Evolutionary conservation across 805 yeast species (phyloP).

Genomic region (Pichia rugopelliculosa): DNA sequence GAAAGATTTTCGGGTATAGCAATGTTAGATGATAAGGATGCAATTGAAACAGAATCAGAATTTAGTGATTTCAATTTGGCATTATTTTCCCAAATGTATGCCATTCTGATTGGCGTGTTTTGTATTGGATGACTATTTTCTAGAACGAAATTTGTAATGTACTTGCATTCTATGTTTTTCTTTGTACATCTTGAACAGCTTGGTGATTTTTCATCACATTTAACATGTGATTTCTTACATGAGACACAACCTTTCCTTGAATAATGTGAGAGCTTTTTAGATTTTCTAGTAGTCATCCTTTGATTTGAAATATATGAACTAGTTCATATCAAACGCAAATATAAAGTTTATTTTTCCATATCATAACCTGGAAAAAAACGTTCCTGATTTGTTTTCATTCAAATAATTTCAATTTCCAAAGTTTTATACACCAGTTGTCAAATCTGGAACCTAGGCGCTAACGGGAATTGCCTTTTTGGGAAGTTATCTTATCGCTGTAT

Average conservation of each 20-base stretch:
- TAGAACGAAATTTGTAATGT: constrained; percentile 4
- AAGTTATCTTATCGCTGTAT: no score
- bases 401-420: no score
- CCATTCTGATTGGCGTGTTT: not conserved
- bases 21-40: not conserved
- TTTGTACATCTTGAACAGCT: constrained; percentile 9
- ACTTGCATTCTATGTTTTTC: constrained; percentile 6
- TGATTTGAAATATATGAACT: not conserved
- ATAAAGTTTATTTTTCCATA: no score
- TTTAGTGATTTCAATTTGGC: not conserved
- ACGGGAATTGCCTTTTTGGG: not conserved
- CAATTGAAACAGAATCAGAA: not conserved
- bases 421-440: no score
- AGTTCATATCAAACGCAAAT: not conserved
- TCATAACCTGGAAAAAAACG: no score
- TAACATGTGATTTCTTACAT: constrained; percentile 14
- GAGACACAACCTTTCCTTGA: constrained; percentile 12
- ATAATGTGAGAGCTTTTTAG: constrained; percentile 5
- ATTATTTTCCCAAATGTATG: constrained; percentile 1
- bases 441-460: no score
- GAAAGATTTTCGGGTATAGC: not conserved
- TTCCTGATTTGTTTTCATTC: no score
- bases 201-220: constrained; percentile 14
- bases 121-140: constrained; percentile 1
- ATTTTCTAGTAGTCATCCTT: not conserved